A percentile compares a stretch with the other conserved stretches of the same genome.
Evolutionary conservation across 2,329 filamentous ascomycete genomes (phyloP).

Genomic region (Fusarium annulatum): DNA sequence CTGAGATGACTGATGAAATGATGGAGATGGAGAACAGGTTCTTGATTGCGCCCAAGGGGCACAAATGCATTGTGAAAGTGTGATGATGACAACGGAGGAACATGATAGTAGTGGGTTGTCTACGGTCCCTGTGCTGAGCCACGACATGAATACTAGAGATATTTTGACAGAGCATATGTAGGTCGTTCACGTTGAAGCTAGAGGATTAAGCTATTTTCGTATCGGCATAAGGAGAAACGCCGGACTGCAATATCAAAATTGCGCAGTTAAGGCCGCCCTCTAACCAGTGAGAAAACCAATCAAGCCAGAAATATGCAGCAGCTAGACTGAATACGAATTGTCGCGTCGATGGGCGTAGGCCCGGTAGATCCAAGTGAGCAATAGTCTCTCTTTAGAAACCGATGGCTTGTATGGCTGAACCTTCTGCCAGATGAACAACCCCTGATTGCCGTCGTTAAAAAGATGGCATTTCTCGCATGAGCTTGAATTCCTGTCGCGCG

Average conservation of each 20-base stretch:
- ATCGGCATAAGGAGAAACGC: not conserved
- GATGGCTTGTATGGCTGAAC: fast-evolving
- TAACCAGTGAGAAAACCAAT: not conserved
- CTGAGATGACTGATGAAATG: conserved; percentile 4
- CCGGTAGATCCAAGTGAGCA: not conserved
- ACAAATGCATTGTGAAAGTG: not conserved
- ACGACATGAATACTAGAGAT: too few relatives aligned
- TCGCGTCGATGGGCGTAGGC: not conserved
- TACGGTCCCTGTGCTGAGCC: fast-evolving
- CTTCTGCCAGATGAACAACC: not conserved
- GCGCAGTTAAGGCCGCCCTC: fast-evolving
- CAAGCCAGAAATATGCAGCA: not conserved
- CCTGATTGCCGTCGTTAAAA: not conserved
- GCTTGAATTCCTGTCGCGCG: fast-evolving
- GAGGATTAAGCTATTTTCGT: not conserved
- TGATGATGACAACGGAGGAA: fast-evolving
- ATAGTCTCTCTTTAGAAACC: fast-evolving
- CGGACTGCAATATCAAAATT: not conserved
- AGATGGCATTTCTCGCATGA: not conserved
- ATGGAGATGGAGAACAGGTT: conserved; percentile 26
- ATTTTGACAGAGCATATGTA: not conserved
- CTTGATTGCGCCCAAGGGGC: not conserved
- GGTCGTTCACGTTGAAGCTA: not conserved
- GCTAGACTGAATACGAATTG: not conserved
- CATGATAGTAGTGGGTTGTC: fast-evolving